These are phyloP conservation scores for Penicillium fimorum DNA, from an alignment of 495 filamentous ascomycete species.

Conservation along the genomic window DNA sequence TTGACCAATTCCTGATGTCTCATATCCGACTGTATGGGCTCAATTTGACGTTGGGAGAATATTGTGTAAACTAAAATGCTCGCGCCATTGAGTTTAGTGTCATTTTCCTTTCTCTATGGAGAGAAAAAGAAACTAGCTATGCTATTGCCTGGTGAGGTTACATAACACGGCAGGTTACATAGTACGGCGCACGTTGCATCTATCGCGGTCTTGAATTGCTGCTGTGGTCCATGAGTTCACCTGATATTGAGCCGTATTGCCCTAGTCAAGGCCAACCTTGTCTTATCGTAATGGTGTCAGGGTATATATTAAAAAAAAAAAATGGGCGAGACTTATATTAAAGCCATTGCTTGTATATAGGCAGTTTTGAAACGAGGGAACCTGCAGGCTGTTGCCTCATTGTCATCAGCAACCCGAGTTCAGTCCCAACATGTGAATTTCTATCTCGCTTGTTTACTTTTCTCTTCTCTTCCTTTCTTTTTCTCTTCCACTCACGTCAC, in stretches of 20 bases:
- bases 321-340: background rate
- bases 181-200: background rate
- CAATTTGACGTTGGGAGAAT: background rate
- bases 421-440: background rate
- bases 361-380: background rate
- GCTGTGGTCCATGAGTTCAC: background rate
- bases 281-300: background rate
- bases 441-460: background rate
- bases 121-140: background rate
- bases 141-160: background rate
- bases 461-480: background rate
- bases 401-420: background rate
- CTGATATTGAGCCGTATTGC: background rate
- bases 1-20: no score
- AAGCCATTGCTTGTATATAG: background rate
- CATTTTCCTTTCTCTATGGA: background rate
- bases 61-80: background rate
- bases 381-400: background rate
- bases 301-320: background rate
- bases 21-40: background rate
- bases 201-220: background rate
- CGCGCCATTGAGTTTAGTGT: background rate
- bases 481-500: background rate
- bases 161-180: background rate
- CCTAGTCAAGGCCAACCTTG: no score